Evolutionary conservation across 192 early-diverging fungal genomes (phyloP).

Genomic region (Coemansia sp.): DNA sequence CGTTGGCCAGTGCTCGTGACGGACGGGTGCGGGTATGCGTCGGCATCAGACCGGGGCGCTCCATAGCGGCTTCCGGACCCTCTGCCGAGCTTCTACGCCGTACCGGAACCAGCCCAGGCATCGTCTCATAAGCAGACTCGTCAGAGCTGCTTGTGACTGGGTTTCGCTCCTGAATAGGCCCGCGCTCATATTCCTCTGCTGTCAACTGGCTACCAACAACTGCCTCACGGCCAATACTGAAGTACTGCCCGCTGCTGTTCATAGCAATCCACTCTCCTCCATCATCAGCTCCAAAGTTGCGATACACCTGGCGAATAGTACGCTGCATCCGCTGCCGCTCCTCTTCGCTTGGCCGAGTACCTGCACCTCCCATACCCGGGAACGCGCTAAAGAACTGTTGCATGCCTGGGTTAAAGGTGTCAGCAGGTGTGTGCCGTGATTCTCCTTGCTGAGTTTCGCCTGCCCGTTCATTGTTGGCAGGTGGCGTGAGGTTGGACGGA

Average conservation of each 20-base stretch:
- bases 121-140: slow-evolving; percentile 12
- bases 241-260: background rate
- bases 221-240: slow-evolving; percentile 16
- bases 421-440: background rate
- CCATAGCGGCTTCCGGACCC: background rate
- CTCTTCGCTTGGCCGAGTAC: background rate
- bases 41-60: background rate
- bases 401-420: background rate
- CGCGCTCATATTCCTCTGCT: slow-evolving; percentile 21
- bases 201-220: slow-evolving; percentile 15
- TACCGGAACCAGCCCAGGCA: slow-evolving; percentile 21
- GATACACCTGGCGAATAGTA: slow-evolving; percentile 5
- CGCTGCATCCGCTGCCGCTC: background rate
- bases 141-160: slow-evolving; percentile 13
- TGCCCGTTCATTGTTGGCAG: background rate
- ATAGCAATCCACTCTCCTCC: slow-evolving; percentile 32
- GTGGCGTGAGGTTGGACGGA: background rate
- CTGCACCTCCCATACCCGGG: background rate
- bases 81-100: background rate
- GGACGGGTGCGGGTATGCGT: slow-evolving; percentile 3
- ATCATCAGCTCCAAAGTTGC: slow-evolving; percentile 35
- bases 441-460: background rate
- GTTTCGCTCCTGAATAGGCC: background rate
- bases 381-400: background rate
- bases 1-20: slow-evolving; percentile 35